A percentile compares a stretch with the other conserved stretches of the same genome.
Conservation (phyloP, 352 stramenopile genomes). For the Phytophthora rubi region DNA sequence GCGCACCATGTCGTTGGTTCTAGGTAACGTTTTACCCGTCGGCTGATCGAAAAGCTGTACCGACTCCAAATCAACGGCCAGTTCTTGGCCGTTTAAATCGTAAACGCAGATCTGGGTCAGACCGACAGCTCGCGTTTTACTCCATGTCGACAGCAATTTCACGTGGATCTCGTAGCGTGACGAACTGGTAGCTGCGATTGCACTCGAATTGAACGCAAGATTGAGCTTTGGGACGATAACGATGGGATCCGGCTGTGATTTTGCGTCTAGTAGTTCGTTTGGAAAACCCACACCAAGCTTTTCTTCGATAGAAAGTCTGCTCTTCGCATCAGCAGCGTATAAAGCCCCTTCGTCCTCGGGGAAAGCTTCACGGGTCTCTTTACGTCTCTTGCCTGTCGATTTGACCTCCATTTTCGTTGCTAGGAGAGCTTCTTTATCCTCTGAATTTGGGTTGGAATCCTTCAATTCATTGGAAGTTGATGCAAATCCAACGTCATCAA, state of each 20-base stretch:
- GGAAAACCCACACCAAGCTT: neutral
- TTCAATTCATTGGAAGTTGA: neutral
- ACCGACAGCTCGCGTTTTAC: slow-evolving; percentile 59
- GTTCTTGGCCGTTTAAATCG: slow-evolving; percentile 61
- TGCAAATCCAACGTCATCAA: neutral
- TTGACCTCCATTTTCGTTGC: neutral
- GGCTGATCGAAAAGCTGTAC: slow-evolving; percentile 65
- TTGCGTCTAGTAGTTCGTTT: slow-evolving; percentile 1
- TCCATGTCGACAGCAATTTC: slow-evolving; percentile 78
- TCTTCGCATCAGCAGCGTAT: slow-evolving; percentile 14
- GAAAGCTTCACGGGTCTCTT: neutral
- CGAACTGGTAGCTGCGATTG: neutral
- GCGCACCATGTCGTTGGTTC: slow-evolving; percentile 77
- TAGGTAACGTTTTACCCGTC: slow-evolving; percentile 51
- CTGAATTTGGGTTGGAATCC: neutral
- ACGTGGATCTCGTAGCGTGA: slow-evolving; percentile 51
- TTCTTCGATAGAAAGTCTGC: neutral
- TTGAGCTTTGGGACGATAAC: slow-evolving; percentile 39
- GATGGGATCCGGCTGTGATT: slow-evolving; percentile 1
- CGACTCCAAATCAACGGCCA: slow-evolving; percentile 49
- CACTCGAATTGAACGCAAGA: slow-evolving; percentile 15
- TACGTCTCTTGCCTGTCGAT: neutral
- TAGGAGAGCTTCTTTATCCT: neutral
- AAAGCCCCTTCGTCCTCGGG: neutral
- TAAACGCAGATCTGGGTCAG: slow-evolving; percentile 76